Conservation (phyloP, 2,329 filamentous ascomycete species). For the Aspergillus niger region DNA sequence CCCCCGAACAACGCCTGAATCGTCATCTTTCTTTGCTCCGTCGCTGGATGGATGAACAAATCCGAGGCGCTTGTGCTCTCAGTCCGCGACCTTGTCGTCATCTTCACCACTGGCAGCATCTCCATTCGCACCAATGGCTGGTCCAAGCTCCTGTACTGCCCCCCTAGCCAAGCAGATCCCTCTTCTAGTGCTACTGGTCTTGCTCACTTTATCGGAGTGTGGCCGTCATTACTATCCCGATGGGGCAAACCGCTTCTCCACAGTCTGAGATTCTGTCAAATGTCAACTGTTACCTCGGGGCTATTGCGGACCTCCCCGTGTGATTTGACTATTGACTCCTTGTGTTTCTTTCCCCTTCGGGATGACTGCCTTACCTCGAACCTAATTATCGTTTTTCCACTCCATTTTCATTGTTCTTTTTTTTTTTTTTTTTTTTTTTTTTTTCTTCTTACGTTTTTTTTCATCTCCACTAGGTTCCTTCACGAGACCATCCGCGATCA, state of each 20-base stretch:
- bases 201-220: slow-evolving; percentile 11
- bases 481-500: slow-evolving; percentile 57
- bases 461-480: slow-evolving; percentile 41
- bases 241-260: slow-evolving; percentile 21
- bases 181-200: slow-evolving; percentile 21
- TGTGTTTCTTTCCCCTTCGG: slow-evolving; percentile 1
- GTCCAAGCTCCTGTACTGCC: slow-evolving; percentile 35
- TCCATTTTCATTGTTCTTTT: slow-evolving; percentile 10
- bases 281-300: background rate
- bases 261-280: slow-evolving; percentile 14
- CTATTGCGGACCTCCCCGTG: background rate
- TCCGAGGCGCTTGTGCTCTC: slow-evolving; percentile 1
- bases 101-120: slow-evolving; percentile 21
- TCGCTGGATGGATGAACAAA: slow-evolving; percentile 10
- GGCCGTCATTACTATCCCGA: background rate
- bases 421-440: slow-evolving; percentile 13
- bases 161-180: slow-evolving; percentile 32
- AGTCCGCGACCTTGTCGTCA: slow-evolving; percentile 17
- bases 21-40: slow-evolving; percentile 13
- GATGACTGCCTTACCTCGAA: background rate
- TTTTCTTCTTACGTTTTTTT: slow-evolving; percentile 7
- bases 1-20: slow-evolving; percentile 6
- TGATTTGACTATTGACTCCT: background rate
- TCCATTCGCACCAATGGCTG: slow-evolving; percentile 26
- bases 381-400: slow-evolving; percentile 13